Base-by-base conservation (phyloP, 2,329 filamentous ascomycete genomes). In the Penicillium sp. region DNA sequence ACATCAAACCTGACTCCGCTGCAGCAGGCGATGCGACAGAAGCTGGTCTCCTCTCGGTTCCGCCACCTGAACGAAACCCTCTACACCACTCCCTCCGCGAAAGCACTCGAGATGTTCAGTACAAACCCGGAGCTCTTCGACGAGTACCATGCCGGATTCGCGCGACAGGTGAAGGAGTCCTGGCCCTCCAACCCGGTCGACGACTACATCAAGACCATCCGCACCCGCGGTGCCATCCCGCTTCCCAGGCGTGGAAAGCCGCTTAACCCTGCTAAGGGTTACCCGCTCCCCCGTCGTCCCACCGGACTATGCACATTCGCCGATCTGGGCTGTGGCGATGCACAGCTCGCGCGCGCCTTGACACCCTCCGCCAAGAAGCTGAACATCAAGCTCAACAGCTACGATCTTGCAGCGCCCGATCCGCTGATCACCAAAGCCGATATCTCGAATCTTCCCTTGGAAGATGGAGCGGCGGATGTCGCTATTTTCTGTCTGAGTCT, bases 171-270 rank as follows among this genome's bases (percentile, higher is more conserved):
- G 56, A 87, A 90, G 68, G 89, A 78, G 53, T 77, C 92, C 3
- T 99, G 94, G 94, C 94, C 94, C 8, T 90, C 93, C 69, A 99
- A 99, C 75, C 94, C 94, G 0, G 91, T 99, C 45, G 90, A 97
- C 72, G 85, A 83, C 55, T 97, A 96, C 76, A 86, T 97, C 60
- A 70, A 77, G 29, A 82, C 87, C 48, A 85, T 97, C 61, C 81
- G 85, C 53, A 70, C 75, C 16, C 85, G 93, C n/a, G 90, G 82
- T 21, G 83, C 80, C 46, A 75, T 85, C 21, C 65, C 64, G 40
- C 65, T 57, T 35, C 72, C 74, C 48, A 73, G 77, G 59, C 74
- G 76, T 66, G 75, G 72, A 57, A 69, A 68, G 63, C 70, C 67
- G 45, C 62, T 65, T 40, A 65, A 67, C 48, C 67, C 61, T 37